These are phyloP conservation scores for Teunomyces lycoperdinae DNA, from an alignment of 805 yeast species.

Conservation along the genomic window DNA sequence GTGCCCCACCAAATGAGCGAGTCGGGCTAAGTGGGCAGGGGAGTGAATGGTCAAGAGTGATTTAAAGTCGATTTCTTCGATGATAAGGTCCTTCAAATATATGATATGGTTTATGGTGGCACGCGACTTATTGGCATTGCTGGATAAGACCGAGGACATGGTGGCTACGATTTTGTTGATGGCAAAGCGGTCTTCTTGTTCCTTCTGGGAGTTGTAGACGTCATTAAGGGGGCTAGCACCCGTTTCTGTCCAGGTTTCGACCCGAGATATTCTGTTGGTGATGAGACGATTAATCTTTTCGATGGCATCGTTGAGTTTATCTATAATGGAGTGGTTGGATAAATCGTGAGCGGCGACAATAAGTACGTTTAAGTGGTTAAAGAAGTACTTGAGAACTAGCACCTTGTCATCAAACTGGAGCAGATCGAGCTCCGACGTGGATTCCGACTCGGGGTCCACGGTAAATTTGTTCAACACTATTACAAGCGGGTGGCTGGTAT, in stretches of 20 bases:
- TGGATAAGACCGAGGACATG: slow-evolving; percentile 31
- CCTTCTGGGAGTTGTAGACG: slow-evolving; percentile 7
- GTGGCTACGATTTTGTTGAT: slow-evolving; percentile 22
- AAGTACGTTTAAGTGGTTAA: slow-evolving; percentile 36
- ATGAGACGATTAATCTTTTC: slow-evolving; percentile 22
- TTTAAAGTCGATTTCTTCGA: slow-evolving; percentile 30
- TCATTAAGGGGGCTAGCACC: slow-evolving; percentile 21
- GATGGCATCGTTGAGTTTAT: slow-evolving; percentile 19
- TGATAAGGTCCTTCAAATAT: slow-evolving; percentile 22
- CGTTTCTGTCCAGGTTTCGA: slow-evolving; percentile 45
- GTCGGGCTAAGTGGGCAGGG: slow-evolving; percentile 21
- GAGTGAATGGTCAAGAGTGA: slow-evolving; percentile 23
- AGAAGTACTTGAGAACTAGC: slow-evolving; percentile 34
- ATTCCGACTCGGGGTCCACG: background rate
- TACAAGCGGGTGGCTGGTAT: slow-evolving; percentile 30
- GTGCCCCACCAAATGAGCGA: slow-evolving; percentile 46
- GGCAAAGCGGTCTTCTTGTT: slow-evolving; percentile 1
- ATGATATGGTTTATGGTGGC: slow-evolving; percentile 20
- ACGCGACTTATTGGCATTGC: slow-evolving; percentile 23
- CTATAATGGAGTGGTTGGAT: slow-evolving; percentile 8
- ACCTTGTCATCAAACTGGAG: slow-evolving; percentile 26
- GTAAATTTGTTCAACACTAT: slow-evolving; percentile 18
- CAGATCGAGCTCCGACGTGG: slow-evolving; percentile 16
- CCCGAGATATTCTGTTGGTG: slow-evolving; percentile 32
- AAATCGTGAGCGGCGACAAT: slow-evolving; percentile 15